These are phyloP conservation scores for Cytospora piceae DNA, from an alignment of 2,329 filamentous ascomycete genomes.

Conservation along the genomic window DNA sequence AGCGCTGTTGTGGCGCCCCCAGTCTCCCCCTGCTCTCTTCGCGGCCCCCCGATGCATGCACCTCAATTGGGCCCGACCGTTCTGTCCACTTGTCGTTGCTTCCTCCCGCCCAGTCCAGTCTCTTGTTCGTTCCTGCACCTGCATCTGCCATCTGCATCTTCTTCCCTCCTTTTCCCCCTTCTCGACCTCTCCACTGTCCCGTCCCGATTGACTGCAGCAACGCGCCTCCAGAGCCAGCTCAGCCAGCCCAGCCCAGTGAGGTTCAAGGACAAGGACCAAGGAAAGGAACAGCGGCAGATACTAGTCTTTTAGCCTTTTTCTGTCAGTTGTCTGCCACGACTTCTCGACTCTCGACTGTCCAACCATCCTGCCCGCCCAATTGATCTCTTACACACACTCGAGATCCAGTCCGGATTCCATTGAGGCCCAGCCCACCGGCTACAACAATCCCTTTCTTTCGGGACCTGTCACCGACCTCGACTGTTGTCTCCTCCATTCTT, in stretches of 20 bases:
- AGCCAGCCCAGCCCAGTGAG: conserved; percentile 17
- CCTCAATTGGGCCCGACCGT: conserved; percentile 8
- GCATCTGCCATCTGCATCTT: conserved; percentile 5
- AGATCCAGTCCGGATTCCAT: background rate
- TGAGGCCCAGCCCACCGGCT: conserved; percentile 9
- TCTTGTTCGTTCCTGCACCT: conserved; percentile 13
- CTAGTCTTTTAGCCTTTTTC: conserved; percentile 12
- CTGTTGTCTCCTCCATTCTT: conserved; percentile 5
- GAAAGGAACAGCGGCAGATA: conserved; percentile 22
- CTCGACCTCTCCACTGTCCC: conserved; percentile 6
- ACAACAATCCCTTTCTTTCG: conserved; percentile 21
- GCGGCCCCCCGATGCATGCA: conserved; percentile 5
- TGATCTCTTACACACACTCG: conserved; percentile 3
- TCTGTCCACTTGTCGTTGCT: conserved; percentile 9
- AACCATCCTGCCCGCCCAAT: conserved; percentile 1
- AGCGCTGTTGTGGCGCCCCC: background rate
- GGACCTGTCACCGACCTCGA: background rate
- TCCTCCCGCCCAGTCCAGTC: background rate
- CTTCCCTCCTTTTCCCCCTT: conserved; percentile 10
- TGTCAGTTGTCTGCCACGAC: conserved; percentile 7
- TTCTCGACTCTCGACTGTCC: conserved; percentile 11
- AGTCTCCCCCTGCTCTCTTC: conserved; percentile 2
- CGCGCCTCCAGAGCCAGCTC: conserved; percentile 11
- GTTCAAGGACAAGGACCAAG: conserved; percentile 8
- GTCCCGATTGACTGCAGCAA: conserved; percentile 17